Conservation (phyloP, 176 grass and related monocot genomes). For the Oryza meyeriana region DNA sequence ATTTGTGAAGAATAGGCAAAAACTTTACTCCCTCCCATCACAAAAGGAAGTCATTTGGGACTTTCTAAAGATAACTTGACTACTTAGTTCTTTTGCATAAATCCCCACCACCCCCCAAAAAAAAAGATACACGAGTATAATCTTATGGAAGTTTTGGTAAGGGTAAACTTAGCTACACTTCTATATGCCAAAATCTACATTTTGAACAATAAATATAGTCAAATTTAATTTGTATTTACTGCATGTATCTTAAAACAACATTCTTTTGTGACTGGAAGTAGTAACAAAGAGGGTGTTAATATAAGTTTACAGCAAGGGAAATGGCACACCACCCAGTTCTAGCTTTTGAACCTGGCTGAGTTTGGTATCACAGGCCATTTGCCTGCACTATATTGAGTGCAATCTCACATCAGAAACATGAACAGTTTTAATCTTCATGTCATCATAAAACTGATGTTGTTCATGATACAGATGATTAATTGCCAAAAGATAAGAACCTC, state of each 20-base stretch:
- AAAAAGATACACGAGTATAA: not conserved
- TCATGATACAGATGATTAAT: conserved; percentile 10
- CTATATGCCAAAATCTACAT: not conserved
- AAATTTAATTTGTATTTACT: not conserved
- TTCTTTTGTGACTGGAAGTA: not conserved
- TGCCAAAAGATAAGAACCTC: conserved; percentile 35
- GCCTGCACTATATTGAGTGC: not conserved
- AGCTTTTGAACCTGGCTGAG: not conserved
- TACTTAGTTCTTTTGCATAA: not conserved
- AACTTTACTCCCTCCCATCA: not conserved
- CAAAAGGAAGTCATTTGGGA: not conserved
- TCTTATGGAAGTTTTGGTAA: not conserved
- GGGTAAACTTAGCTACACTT: not conserved
- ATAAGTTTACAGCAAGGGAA: not conserved
- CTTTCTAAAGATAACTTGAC: not conserved
- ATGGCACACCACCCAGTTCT: not conserved
- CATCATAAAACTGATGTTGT: conserved; percentile 39
- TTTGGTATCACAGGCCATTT: not conserved
- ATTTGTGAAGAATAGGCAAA: not conserved
- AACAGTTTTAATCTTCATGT: conserved; percentile 23
- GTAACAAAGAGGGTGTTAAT: not conserved
- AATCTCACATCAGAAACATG: conserved; percentile 7
- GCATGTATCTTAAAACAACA: not conserved
- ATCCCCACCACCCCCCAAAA: not conserved
- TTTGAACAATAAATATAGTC: not conserved